Base-by-base conservation (phyloP, 2,329 filamentous ascomycete species). In the Chrysosphaeria jannelii region DNA sequence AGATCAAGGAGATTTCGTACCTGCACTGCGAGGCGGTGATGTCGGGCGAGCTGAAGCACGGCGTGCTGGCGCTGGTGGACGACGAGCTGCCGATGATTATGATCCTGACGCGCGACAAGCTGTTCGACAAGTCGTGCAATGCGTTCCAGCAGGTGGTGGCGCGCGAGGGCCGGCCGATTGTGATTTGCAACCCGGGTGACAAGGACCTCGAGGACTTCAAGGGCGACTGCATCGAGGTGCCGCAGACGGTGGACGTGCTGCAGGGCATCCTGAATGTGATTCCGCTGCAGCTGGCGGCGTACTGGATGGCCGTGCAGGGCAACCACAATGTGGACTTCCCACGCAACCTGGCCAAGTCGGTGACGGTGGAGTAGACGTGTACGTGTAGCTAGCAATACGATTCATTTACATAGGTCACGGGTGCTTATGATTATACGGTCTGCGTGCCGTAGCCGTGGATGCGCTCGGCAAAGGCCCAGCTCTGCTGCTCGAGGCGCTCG, bases 1-100 rank as follows among this genome's bases (percentile, higher is more conserved):
- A 97, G 60, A 97, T 97, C 50, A 97, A 97, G 63, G 85, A 97
- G 53, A 97, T 97, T 39, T 93, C 81, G 10, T 97, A 97, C 50
- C 72, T 97, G 29, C 85, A 97, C 50, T 97, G 85, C 48, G 85
- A 97, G 53, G 85, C 85, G 37, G 85, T 97, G 55, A 97, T 97
- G 85, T 93, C 85, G 33, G 85, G 85, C 48, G 85, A 97, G 53
- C 62, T 97, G 38, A 97, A 97, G 64, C 85, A 97, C 48, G 85
- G 85, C 57, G 85, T 97, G 24, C 56, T 97, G 42, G 85, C 85
- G 25, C 60, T 97, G 31, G 85, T 97, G 29, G 85, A 97, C 39
- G 85, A 97, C 60, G 81, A 90, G 50, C 64, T 97, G 18, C 85
- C 85, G 31, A 97, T 97, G 45, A 90, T 97, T 48, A 97, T 97